Percentiles rank a stretch among this genome's conserved stretches.
Evolutionary conservation across 1,284 basidiomycete genomes (phyloP).

Genomic region (Apiotrichum akiyoshidainum): DNA sequence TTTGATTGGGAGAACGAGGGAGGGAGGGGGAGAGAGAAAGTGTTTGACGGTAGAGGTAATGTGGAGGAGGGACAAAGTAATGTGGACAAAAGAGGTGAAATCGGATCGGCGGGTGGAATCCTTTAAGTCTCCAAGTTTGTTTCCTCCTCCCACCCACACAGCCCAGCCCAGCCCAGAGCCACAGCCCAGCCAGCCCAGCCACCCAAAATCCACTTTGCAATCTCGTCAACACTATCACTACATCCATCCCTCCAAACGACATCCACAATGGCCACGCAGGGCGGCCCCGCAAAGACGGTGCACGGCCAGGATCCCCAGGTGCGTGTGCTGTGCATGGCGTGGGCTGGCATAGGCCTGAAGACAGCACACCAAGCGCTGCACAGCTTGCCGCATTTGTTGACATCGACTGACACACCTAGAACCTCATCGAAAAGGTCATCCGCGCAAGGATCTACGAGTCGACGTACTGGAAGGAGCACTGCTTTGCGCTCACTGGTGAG

Average conservation of each 20-base stretch:
- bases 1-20: not conserved
- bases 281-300: conserved; percentile 54
- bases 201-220: not conserved
- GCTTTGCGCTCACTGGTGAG: conserved; percentile 83
- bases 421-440: conserved; percentile 93
- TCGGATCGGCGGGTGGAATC: too few species aligned
- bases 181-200: too few species aligned
- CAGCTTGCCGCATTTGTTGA: too few species aligned
- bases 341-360: too few species aligned
- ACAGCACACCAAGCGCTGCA: too few species aligned
- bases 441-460: conserved; percentile 95
- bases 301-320: conserved; percentile 95
- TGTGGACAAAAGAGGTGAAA: not conserved
- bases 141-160: too few species aligned
- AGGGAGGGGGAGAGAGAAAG: not conserved
- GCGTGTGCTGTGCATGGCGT: not conserved
- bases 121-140: too few species aligned
- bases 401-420: conserved; percentile 55
- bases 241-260: not conserved
- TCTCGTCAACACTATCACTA: not conserved
- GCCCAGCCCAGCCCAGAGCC: too few species aligned
- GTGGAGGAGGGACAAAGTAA: not conserved
- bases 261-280: conserved; percentile 13
- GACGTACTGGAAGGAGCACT: conserved; percentile 94
- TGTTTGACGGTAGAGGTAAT: not conserved